Evolutionary conservation across 371 early-diverging fungal species (phyloP).

Genomic region (Mortierella sp.): DNA sequence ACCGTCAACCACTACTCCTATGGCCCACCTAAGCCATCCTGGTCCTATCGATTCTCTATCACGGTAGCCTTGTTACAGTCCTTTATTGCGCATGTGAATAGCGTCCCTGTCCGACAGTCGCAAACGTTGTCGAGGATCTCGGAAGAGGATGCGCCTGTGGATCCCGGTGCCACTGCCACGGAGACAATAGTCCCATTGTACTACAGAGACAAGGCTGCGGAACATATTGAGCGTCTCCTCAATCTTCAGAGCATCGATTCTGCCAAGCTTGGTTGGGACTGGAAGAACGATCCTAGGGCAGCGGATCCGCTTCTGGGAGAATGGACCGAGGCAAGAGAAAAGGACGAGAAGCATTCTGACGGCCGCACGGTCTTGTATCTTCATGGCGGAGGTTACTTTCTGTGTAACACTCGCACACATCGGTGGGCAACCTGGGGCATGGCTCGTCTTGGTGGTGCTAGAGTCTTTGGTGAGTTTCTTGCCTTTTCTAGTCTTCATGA

Average conservation of each 20-base stretch:
- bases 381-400: conserved; percentile 50
- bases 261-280: conserved; percentile 44
- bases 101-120: conserved; percentile 30
- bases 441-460: conserved; percentile 32
- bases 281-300: conserved; percentile 41
- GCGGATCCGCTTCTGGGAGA: conserved; percentile 26
- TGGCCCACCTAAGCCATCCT: conserved; percentile 43
- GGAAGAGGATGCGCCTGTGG: conserved; percentile 28
- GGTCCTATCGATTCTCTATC: conserved; percentile 30
- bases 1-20: conserved; percentile 28
- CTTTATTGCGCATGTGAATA: conserved; percentile 33
- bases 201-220: conserved; percentile 35
- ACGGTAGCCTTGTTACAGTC: conserved; percentile 32
- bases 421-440: conserved; percentile 38
- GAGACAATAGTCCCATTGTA: conserved; percentile 4
- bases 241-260: conserved; percentile 21
- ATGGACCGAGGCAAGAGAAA: conserved; percentile 33
- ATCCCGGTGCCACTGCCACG: conserved; percentile 16
- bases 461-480: conserved; percentile 23
- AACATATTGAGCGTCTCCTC: conserved; percentile 24
- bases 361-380: conserved; percentile 38
- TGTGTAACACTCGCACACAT: conserved; percentile 29
- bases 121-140: conserved; percentile 30
- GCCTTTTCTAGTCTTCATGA: no score
- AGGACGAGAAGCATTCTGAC: conserved; percentile 22